Evolutionary conservation across 2,329 filamentous ascomycete genomes (phyloP).

Genomic region (Talaromyces verruculosus): DNA sequence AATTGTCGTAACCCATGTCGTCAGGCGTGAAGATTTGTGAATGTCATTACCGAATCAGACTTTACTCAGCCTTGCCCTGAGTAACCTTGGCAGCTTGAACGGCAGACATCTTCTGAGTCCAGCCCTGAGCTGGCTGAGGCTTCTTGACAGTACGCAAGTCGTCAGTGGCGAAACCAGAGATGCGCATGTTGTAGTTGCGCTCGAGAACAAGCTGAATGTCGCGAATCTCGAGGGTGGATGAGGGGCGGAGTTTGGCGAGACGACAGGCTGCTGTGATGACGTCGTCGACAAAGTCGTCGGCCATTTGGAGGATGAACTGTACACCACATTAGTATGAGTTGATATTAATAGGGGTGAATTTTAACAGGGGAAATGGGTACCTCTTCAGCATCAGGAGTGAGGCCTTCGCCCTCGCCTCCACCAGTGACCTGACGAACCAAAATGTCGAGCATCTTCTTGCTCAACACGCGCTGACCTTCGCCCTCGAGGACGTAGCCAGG

Average conservation of each 20-base stretch:
- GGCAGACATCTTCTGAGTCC: constrained; percentile 96
- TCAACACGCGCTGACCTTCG: constrained; percentile 89
- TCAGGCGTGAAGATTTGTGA: neutral
- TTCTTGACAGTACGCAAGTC: constrained; percentile 93
- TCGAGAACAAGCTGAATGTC: constrained; percentile 82
- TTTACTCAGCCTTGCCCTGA: constrained; percentile 44
- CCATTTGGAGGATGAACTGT: constrained; percentile 81
- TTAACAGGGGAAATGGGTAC: constrained; percentile 52
- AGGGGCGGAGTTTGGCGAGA: constrained; percentile 88
- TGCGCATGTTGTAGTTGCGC: constrained; percentile 83
- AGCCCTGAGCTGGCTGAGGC: constrained; percentile 80
- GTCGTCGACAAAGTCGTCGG: constrained; percentile 92
- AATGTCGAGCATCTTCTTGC: constrained; percentile 96
- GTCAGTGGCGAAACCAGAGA: constrained; percentile 91
- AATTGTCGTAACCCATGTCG: neutral
- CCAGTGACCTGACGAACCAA: constrained; percentile 91
- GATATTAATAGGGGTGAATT: neutral
- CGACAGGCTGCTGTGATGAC: constrained; percentile 84
- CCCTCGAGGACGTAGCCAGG: constrained; percentile 85
- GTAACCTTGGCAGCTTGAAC: constrained; percentile 85
- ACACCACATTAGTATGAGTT: neutral
- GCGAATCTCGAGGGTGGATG: constrained; percentile 83
- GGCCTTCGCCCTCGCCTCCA: constrained; percentile 69
- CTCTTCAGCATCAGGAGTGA: constrained; percentile 94
- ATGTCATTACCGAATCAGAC: neutral